phyloP scores from a whole-genome alignment of 257 asterid species.

The Plantago major region DNA sequence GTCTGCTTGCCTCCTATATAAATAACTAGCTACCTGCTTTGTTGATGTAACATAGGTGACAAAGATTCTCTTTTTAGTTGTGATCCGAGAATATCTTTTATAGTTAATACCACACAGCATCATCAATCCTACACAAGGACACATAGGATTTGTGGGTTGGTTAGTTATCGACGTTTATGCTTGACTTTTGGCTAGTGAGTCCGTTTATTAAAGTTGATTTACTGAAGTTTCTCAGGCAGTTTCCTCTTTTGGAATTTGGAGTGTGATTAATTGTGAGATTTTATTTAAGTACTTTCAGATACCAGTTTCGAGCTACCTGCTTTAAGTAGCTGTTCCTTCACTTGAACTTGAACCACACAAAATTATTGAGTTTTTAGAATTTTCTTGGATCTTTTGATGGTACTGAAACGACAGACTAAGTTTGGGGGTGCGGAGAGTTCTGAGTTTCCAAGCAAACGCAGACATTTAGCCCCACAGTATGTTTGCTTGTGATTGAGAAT shows the following conservation, averaged over 20 bases:
- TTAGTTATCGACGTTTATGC: slow-evolving; percentile 16
- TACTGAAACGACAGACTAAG: slow-evolving; percentile 43
- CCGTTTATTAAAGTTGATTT: slow-evolving; percentile 25
- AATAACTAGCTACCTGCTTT: too few relatives aligned
- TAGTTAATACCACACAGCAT: not conserved
- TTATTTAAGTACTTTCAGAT: slow-evolving; percentile 27
- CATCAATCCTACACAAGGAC: slow-evolving; percentile 22
- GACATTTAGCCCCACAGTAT: slow-evolving; percentile 29
- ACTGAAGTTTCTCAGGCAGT: slow-evolving; percentile 57
- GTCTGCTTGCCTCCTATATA: too few relatives aligned
- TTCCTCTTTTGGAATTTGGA: slow-evolving; percentile 28
- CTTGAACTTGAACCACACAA: not conserved
- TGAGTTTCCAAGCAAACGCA: slow-evolving; percentile 43
- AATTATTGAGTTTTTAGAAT: slow-evolving; percentile 7
- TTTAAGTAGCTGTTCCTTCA: not conserved
- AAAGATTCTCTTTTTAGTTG: not conserved
- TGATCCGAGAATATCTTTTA: not conserved
- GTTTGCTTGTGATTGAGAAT: not conserved
- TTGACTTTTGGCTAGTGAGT: slow-evolving; percentile 41
- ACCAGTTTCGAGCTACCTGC: slow-evolving; percentile 35
- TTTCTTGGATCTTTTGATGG: slow-evolving; percentile 44
- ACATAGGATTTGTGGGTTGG: slow-evolving; percentile 34
- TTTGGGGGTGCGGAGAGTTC: slow-evolving; percentile 52
- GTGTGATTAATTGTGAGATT: not conserved
- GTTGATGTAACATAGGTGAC: not conserved